These are phyloP conservation scores for Magnusiomyces sp. DNA, from an alignment of 1,139 yeast species.

Conservation along the genomic window DNA sequence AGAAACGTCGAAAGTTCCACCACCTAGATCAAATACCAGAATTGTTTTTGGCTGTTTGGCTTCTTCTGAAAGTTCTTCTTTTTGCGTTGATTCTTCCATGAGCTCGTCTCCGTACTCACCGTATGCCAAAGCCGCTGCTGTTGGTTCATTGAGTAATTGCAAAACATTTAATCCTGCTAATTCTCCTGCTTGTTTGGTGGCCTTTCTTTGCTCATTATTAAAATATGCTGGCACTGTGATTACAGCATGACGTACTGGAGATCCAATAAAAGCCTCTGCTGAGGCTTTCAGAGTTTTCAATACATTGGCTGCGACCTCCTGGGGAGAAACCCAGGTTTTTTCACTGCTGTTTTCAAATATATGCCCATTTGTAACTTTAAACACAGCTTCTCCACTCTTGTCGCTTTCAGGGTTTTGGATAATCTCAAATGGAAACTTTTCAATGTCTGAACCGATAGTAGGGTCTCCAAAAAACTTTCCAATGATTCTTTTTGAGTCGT, in stretches of 20 bases:
- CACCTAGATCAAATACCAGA: too few species aligned
- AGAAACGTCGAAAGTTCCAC: slow-evolving; percentile 82
- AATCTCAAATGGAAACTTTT: slow-evolving; percentile 96
- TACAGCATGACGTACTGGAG: slow-evolving; percentile 79
- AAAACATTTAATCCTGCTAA: slow-evolving; percentile 92
- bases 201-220: slow-evolving; percentile 98
- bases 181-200: slow-evolving; percentile 98
- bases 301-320: slow-evolving; percentile 94
- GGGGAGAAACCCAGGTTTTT: too few species aligned
- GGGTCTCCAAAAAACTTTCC: slow-evolving; percentile 96
- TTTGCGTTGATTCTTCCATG: slow-evolving; percentile 95
- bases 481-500: slow-evolving; percentile 96
- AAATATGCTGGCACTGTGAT: slow-evolving; percentile 98
- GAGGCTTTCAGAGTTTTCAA: slow-evolving; percentile 96
- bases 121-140: too few species aligned
- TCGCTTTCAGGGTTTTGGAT: slow-evolving; percentile 95
- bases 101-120: too few species aligned
- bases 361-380: too few species aligned
- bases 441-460: slow-evolving; percentile 85
- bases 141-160: slow-evolving; percentile 97
- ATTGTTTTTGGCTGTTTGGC: slow-evolving; percentile 52
- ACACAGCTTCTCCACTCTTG: too few species aligned
- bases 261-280: slow-evolving; percentile 86
- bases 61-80: too few species aligned
- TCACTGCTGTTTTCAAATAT: too few species aligned